Evolutionary conservation across 1,284 basidiomycete genomes (phyloP), one percentile per base, ranked within the genome.

Genomic region (Boletus austroedulis): DNA sequence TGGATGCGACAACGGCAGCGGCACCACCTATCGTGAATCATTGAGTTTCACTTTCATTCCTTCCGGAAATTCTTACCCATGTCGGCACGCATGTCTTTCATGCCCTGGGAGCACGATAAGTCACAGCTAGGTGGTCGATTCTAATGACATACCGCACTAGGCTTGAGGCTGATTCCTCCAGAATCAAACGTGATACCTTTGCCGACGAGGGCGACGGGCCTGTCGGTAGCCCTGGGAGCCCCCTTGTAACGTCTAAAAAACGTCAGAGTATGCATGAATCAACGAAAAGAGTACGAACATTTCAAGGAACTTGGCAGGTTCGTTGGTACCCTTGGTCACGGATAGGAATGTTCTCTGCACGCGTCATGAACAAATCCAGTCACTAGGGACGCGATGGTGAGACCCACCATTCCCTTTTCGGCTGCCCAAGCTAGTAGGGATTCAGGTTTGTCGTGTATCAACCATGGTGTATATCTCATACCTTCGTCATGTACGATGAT

Each of bases 121-220:
- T 64, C 9, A 55, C 6, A 36, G 21, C 34, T 44, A 26, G 7
- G 26, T 46, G 15, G 51, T 50, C 44, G 50, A 57, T 44, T 53
- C 68, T 64, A 51, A 64, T 55, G 17, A 78, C 83, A 67, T 74
- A 92, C 92, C 31, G 82, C 80, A 41, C 81, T 74, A 21, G 89
- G 84, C 76, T 95, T 95, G 72, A 95, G 75, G 60, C 87, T 90
- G 72, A 95, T 95, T 66, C 94, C 94, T 78, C 94, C 94, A 7
- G 87, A 86, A 73, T 95, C 92, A 61, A 93, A 93, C 7, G 91
- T 93, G 69, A 94, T 89, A 57, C 92, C 94, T 67, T 95, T 95
- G 47, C 94, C 94, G 44, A 95, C 91, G 58, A 94, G 82, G 2
- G 86, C 88, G 6, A 94, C 77, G 11, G 90, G 90, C 53, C 79